Evolutionary conservation across 108 stramenopile species (phyloP).

Genomic region (Chaetoceros tenuissimus): DNA sequence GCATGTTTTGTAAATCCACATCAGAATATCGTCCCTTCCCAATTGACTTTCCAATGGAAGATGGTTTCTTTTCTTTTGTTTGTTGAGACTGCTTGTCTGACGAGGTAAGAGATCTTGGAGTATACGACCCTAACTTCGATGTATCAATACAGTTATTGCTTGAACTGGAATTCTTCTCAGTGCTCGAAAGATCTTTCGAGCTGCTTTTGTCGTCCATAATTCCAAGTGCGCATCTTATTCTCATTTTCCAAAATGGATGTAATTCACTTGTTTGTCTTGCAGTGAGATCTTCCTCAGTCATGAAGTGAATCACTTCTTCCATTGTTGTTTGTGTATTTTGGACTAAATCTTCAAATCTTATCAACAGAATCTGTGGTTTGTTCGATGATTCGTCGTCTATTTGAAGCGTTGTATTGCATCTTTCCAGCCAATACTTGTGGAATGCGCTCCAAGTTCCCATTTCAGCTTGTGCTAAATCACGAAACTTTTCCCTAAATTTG

Average conservation of each 20-base stretch:
- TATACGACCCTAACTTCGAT: constrained; percentile 41
- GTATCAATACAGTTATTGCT: no score
- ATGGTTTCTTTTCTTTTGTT: no score
- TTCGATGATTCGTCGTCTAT: background rate
- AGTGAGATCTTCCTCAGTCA: background rate
- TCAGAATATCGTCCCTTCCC: constrained; percentile 39
- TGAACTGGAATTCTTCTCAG: background rate
- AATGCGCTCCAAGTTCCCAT: constrained; percentile 63
- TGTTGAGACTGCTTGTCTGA: background rate
- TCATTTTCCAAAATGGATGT: constrained; percentile 29
- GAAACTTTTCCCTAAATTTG: constrained; percentile 48
- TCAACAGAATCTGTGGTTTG: constrained; percentile 31
- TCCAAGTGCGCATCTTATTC: constrained; percentile 22
- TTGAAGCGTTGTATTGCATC: constrained; percentile 4
- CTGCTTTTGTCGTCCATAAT: background rate
- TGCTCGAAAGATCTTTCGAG: background rate
- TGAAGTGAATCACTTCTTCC: constrained; percentile 3
- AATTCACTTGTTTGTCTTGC: constrained; percentile 1
- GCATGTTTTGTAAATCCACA: constrained; percentile 33
- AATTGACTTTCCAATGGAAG: constrained; percentile 43
- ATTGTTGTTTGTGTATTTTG: constrained; percentile 35
- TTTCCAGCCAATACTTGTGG: constrained; percentile 55
- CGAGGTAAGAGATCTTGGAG: constrained; percentile 27
- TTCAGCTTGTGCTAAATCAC: constrained; percentile 51
- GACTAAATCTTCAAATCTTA: constrained; percentile 78